Conservation (phyloP, 306 rosid species). For the Prunus mume region DNA sequence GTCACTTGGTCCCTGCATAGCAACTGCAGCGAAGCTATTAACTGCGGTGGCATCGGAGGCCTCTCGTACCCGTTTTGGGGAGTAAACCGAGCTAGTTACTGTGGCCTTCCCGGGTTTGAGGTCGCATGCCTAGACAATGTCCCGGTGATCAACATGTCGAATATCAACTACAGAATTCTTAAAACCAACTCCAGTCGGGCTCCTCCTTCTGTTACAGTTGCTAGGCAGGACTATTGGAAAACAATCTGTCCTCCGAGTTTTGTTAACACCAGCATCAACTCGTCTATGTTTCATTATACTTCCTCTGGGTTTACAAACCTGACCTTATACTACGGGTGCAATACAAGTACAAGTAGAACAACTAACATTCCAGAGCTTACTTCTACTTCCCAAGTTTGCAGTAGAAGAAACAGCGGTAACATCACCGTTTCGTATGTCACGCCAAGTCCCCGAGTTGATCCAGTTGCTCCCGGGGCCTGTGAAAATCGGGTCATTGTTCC, state of each 20-base stretch:
- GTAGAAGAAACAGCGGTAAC: no score
- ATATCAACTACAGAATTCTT: neutral
- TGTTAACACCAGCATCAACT: neutral
- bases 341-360: no score
- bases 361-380: no score
- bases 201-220: neutral
- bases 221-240: conserved; percentile 1
- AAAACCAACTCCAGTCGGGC: neutral
- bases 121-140: neutral
- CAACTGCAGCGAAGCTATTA: neutral
- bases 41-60: neutral
- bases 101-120: conserved; percentile 14
- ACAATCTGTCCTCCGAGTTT: neutral
- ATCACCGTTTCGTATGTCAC: no score
- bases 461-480: neutral
- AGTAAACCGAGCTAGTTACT: neutral
- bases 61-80: conserved; percentile 31
- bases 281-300: neutral
- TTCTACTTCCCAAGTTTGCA: no score
- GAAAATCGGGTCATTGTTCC: neutral
- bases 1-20: no score
- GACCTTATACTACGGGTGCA: conserved; percentile 6
- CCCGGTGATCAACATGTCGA: neutral
- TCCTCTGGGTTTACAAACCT: neutral
- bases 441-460: no score